Percentiles rank a stretch among this genome's conserved stretches.
These are phyloP conservation scores for Rhynchosporium agropyri DNA, from an alignment of 2,329 filamentous ascomycete genomes.

Conservation along the genomic window DNA sequence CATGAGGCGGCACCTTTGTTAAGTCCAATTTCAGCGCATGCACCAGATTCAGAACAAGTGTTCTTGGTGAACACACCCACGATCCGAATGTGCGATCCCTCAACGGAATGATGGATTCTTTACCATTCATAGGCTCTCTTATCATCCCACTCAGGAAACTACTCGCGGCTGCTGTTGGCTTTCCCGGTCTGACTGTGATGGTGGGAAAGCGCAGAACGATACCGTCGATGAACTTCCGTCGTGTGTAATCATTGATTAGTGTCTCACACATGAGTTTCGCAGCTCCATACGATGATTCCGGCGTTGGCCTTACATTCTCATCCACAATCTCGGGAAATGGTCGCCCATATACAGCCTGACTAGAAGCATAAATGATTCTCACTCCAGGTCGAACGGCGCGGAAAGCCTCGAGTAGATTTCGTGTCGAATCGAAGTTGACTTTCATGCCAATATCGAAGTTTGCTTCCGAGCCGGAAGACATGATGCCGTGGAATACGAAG, in stretches of 20 bases:
- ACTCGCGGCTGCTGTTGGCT: slow-evolving; percentile 61
- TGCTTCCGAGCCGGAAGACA: slow-evolving; percentile 63
- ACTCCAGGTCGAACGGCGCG: slow-evolving; percentile 48
- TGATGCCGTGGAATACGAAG: slow-evolving; percentile 65
- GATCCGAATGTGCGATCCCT: slow-evolving; percentile 53
- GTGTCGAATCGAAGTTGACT: slow-evolving; percentile 62
- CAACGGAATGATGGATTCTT: slow-evolving; percentile 56
- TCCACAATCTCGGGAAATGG: slow-evolving; percentile 52
- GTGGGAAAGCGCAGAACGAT: slow-evolving; percentile 61
- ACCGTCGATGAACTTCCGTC: slow-evolving; percentile 59
- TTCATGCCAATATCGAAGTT: slow-evolving; percentile 57
- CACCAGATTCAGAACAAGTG: slow-evolving; percentile 57
- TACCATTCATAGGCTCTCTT: slow-evolving; percentile 59
- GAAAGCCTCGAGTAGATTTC: slow-evolving; percentile 55
- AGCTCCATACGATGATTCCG: slow-evolving; percentile 60
- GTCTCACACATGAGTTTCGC: slow-evolving; percentile 65
- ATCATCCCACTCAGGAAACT: slow-evolving; percentile 65
- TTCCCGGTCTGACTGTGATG: slow-evolving; percentile 61
- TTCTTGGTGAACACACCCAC: slow-evolving; percentile 57
- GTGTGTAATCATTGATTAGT: slow-evolving; percentile 58
- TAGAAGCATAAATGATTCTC: slow-evolving; percentile 60
- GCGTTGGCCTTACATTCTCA: slow-evolving; percentile 51
- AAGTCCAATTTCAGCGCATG: slow-evolving; percentile 48
- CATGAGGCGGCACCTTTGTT: slow-evolving; percentile 48
- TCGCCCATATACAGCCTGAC: slow-evolving; percentile 61